Evolutionary conservation across 768 basidiomycete species (phyloP).

Genomic region (Lactarius hengduanensis): DNA sequence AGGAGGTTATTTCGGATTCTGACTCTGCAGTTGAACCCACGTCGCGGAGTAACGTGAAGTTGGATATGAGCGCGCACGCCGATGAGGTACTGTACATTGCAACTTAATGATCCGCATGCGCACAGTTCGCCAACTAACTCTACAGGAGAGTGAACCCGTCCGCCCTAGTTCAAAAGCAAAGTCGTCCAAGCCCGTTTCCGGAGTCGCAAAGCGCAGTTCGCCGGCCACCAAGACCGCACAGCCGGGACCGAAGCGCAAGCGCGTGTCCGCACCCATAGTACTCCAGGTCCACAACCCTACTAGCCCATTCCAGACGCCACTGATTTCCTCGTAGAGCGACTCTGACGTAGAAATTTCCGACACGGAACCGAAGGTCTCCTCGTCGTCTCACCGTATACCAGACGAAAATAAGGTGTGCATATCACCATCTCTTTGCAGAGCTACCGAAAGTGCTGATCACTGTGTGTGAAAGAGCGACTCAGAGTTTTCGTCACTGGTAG

Average conservation of each 20-base stretch:
- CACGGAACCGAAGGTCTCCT: constrained; percentile 4
- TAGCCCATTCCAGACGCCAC: background rate
- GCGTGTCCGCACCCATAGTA: background rate
- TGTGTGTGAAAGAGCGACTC: constrained; percentile 48
- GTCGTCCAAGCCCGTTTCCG: background rate
- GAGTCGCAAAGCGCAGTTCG: background rate
- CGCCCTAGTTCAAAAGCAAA: constrained; percentile 12
- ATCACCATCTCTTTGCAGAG: background rate
- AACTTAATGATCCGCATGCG: background rate
- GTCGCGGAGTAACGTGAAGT: constrained; percentile 4
- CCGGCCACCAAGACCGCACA: background rate
- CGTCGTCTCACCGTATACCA: constrained; percentile 1
- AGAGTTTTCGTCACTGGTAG: constrained; percentile 58
- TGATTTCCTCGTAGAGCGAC: constrained; percentile 9
- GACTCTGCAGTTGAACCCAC: constrained; percentile 12
- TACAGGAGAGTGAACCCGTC: constrained; percentile 6
- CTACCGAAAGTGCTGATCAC: background rate
- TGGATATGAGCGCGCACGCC: background rate
- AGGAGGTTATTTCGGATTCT: constrained; percentile 26
- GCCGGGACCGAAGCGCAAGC: constrained; percentile 16
- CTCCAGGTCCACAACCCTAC: constrained; percentile 10
- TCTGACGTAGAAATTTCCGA: constrained; percentile 1
- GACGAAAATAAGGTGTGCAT: constrained; percentile 5
- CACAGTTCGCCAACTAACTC: background rate
- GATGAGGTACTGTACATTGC: background rate